Conservation (phyloP, 192 early-diverging fungal species). For the Entomortierella beljakovae region DNA sequence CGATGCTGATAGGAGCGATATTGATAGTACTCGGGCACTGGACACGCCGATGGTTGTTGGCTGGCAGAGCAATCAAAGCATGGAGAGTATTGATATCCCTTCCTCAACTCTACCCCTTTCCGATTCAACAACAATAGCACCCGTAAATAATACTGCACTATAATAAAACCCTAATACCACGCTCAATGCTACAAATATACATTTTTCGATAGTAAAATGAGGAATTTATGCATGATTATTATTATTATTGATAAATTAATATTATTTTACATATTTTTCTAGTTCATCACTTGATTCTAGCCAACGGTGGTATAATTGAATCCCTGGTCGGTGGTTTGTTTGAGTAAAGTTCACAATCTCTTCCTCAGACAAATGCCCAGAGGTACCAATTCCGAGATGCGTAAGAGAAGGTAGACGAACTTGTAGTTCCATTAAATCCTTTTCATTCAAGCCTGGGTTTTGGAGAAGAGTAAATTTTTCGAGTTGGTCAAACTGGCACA, state of each 20-base stretch:
- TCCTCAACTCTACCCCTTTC: conserved; percentile 7
- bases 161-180: no score
- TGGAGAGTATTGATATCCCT: conserved; percentile 29
- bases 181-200: no score
- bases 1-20: neutral
- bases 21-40: neutral
- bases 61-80: conserved; percentile 22
- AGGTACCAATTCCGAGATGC: conserved; percentile 29
- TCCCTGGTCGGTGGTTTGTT: conserved; percentile 10
- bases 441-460: conserved; percentile 20
- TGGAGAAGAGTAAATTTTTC: conserved; percentile 46
- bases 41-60: conserved; percentile 5
- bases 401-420: conserved; percentile 11
- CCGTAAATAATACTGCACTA: no score
- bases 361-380: conserved; percentile 12
- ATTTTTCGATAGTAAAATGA: no score
- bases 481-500: conserved; percentile 44
- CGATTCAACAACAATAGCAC: neutral
- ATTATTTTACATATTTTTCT: neutral
- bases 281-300: conserved; percentile 45
- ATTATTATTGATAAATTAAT: neutral
- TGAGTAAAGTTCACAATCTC: conserved; percentile 20
- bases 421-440: conserved; percentile 27
- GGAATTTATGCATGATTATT: neutral
- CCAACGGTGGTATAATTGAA: conserved; percentile 21